Evolutionary conservation across 1,139 yeast species (phyloP).

Genomic region (Blastobotrys niveus): DNA sequence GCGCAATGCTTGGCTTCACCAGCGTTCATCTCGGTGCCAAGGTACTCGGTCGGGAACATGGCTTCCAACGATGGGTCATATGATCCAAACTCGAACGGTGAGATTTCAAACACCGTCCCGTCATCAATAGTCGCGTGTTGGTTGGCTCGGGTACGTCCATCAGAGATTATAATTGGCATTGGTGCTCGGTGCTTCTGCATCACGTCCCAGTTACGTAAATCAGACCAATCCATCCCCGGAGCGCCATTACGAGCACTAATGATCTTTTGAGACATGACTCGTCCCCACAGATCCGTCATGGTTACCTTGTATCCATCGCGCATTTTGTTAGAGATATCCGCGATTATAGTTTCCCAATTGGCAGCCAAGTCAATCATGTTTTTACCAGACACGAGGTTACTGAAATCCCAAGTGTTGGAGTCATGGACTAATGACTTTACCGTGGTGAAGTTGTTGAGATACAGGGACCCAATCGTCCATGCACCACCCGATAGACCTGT

Average conservation of each 20-base stretch:
- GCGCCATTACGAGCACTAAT: slow-evolving; percentile 50
- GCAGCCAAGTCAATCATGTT: slow-evolving; percentile 43
- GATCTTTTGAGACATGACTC: slow-evolving; percentile 68
- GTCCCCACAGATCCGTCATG: slow-evolving; percentile 82
- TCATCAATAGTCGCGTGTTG: slow-evolving; percentile 31
- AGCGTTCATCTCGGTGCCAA: slow-evolving; percentile 61
- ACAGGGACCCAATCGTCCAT: slow-evolving; percentile 78
- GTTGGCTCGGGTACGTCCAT: slow-evolving; percentile 63
- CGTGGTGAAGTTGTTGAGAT: slow-evolving; percentile 75
- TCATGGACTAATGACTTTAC: slow-evolving; percentile 43
- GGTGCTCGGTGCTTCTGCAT: slow-evolving; percentile 67
- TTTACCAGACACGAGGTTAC: slow-evolving; percentile 8
- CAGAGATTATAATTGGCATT: slow-evolving; percentile 72
- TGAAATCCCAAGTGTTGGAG: slow-evolving; percentile 11
- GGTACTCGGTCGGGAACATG: slow-evolving; percentile 61
- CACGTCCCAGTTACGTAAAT: slow-evolving; percentile 44
- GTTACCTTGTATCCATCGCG: slow-evolving; percentile 66
- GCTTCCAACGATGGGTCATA: slow-evolving; percentile 76
- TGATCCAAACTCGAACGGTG: slow-evolving; percentile 79
- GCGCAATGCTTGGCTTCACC: slow-evolving; percentile 61
- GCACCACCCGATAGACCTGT: slow-evolving; percentile 80
- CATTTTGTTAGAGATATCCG: slow-evolving; percentile 50
- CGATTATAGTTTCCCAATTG: slow-evolving; percentile 44
- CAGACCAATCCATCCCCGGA: slow-evolving; percentile 61
- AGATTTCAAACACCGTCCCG: slow-evolving; percentile 72